phyloP scores from a whole-genome alignment of 441 rosid species.

The Biscutella laevigata region DNA sequence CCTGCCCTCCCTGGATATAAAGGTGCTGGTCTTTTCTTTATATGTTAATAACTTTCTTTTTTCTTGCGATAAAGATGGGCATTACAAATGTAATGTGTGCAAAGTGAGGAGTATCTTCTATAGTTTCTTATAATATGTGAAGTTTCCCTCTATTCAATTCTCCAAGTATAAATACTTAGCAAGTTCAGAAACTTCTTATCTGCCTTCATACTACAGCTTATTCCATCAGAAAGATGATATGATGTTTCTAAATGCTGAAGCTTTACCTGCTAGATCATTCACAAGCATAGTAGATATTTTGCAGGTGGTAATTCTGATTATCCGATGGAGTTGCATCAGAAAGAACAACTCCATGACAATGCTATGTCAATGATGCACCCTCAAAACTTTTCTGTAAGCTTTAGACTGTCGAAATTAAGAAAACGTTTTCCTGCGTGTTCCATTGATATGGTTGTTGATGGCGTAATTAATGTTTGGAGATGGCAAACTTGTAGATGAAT shows the following conservation, averaged over 20 bases:
- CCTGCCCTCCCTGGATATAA: constrained; percentile 97
- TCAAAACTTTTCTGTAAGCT: constrained; percentile 88
- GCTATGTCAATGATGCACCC: constrained; percentile 93
- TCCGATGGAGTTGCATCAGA: constrained; percentile 83
- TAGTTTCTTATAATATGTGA: constrained; percentile 3
- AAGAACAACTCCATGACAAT: constrained; percentile 92
- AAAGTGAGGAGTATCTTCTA: neutral
- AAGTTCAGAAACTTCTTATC: neutral
- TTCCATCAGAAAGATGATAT: constrained; percentile 13
- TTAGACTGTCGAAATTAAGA: neutral
- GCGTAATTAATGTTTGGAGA: constrained; percentile 3
- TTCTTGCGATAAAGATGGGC: neutral
- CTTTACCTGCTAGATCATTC: constrained; percentile 22
- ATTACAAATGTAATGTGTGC: neutral
- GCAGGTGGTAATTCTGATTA: constrained; percentile 93
- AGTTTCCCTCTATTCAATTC: neutral
- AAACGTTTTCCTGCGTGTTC: neutral
- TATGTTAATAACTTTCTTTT: constrained; percentile 3
- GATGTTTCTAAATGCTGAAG: constrained; percentile 1
- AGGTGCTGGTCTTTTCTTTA: constrained; percentile 42
- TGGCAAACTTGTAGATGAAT: constrained; percentile 51
- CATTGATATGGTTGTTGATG: neutral
- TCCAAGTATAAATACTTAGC: neutral
- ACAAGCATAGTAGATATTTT: constrained; percentile 33
- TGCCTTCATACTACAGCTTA: constrained; percentile 6